phyloP scores from a whole-genome alignment of 805 yeast genomes.

The Cyberlindnera samutprakarnensis region DNA sequence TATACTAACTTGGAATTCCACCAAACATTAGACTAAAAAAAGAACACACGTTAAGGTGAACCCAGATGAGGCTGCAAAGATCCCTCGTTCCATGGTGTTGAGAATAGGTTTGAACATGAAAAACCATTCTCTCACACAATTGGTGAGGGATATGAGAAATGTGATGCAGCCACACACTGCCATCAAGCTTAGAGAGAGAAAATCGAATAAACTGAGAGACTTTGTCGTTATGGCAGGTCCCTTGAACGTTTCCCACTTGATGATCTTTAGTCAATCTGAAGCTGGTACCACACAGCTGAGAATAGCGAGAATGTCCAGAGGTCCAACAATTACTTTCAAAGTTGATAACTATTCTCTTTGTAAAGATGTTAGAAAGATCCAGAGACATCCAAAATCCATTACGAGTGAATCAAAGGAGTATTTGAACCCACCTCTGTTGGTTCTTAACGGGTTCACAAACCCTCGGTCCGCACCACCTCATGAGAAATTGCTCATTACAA shows the following conservation, averaged over 20 bases:
- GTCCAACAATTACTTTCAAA: conserved; percentile 86
- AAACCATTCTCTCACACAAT: conserved; percentile 75
- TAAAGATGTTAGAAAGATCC: conserved; percentile 66
- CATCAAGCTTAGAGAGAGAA: conserved; percentile 76
- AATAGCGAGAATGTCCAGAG: conserved; percentile 82
- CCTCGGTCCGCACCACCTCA: conserved; percentile 56
- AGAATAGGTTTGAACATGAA: conserved; percentile 71
- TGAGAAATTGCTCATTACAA: conserved; percentile 78
- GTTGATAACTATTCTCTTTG: conserved; percentile 71
- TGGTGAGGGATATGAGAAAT: conserved; percentile 80
- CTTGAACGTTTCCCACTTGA: conserved; percentile 80
- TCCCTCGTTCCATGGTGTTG: conserved; percentile 92
- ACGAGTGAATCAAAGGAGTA: conserved; percentile 56
- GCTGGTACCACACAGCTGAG: conserved; percentile 79
- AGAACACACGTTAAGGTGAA: conserved; percentile 73
- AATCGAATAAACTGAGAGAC: conserved; percentile 81
- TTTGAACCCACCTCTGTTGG: conserved; percentile 78
- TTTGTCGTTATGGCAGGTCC: conserved; percentile 99
- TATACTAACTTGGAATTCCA: conserved; percentile 16
- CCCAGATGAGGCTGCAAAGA: conserved; percentile 60
- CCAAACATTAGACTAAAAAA: conserved; percentile 52
- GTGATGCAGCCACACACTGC: conserved; percentile 98
- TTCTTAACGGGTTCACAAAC: conserved; percentile 80
- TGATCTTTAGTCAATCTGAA: conserved; percentile 78
- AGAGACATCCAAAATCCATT: conserved; percentile 73